Evolutionary conservation across 2,329 filamentous ascomycete species (phyloP).

Genomic region (Tolypocladium endophyticum): DNA sequence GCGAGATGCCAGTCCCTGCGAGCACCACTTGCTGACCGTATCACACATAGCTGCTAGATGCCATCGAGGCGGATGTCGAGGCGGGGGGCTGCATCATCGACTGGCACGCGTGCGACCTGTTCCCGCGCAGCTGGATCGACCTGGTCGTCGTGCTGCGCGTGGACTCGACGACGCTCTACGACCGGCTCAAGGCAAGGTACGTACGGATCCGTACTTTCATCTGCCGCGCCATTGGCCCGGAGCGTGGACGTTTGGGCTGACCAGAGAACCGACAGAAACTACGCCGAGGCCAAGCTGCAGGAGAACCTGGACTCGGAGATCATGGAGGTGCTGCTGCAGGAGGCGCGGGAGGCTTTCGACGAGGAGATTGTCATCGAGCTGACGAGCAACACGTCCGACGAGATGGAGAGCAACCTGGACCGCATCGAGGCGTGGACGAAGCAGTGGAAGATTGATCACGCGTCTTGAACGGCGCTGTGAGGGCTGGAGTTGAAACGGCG

Average conservation of each 20-base stretch:
- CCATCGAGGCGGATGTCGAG: slow-evolving; percentile 71
- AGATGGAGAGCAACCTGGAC: slow-evolving; percentile 83
- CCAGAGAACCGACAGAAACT: slow-evolving; percentile 48
- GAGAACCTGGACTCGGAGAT: slow-evolving; percentile 97
- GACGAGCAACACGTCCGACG: slow-evolving; percentile 67
- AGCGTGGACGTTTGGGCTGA: background rate
- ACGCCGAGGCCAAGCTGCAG: slow-evolving; percentile 77
- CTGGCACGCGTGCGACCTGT: slow-evolving; percentile 96
- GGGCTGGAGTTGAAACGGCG: background rate
- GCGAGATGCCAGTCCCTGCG: background rate
- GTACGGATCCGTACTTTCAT: slow-evolving; percentile 25
- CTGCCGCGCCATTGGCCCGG: too few species aligned
- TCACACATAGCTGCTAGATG: slow-evolving; percentile 62
- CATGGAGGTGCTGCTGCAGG: slow-evolving; percentile 87
- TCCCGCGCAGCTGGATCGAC: slow-evolving; percentile 89
- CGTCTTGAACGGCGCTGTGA: background rate
- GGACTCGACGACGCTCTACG: slow-evolving; percentile 71
- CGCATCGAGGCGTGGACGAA: slow-evolving; percentile 72
- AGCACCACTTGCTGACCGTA: background rate
- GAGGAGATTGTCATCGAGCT: slow-evolving; percentile 84
- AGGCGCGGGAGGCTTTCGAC: slow-evolving; percentile 79
- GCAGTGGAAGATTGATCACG: slow-evolving; percentile 54
- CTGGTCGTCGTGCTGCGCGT: slow-evolving; percentile 85
- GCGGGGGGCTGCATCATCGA: slow-evolving; percentile 83
- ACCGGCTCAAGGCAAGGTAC: slow-evolving; percentile 66